A percentile compares a stretch with the other conserved stretches of the same genome.
Evolutionary conservation across 2,329 filamentous ascomycete genomes (phyloP).

Genomic region (Ophiostoma perfectum): DNA sequence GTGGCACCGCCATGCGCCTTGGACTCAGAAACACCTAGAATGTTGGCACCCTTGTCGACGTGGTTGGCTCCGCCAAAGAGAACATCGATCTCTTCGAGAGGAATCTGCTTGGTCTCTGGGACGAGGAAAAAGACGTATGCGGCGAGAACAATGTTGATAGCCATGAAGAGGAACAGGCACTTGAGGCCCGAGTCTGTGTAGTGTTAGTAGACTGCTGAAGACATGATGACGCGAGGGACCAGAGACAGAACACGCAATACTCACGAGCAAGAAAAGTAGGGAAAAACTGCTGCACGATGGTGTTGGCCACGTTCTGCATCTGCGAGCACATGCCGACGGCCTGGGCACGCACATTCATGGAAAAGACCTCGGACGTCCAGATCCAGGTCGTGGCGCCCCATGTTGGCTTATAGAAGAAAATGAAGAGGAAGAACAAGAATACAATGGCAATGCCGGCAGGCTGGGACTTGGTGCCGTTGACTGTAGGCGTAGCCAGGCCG

Average conservation of each 20-base stretch:
- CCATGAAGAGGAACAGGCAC: slow-evolving; percentile 40
- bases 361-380: slow-evolving; percentile 62
- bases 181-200: slow-evolving; percentile 33
- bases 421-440: slow-evolving; percentile 59
- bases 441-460: slow-evolving; percentile 59
- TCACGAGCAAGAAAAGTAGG: slow-evolving; percentile 49
- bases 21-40: slow-evolving; percentile 33
- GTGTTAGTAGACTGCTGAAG: neutral
- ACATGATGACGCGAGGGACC: neutral
- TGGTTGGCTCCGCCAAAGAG: slow-evolving; percentile 54
- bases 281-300: slow-evolving; percentile 63
- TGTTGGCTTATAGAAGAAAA: slow-evolving; percentile 59
- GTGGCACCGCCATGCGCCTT: slow-evolving; percentile 21
- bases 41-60: slow-evolving; percentile 48
- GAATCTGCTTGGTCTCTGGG: slow-evolving; percentile 44
- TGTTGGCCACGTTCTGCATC: slow-evolving; percentile 57
- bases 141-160: slow-evolving; percentile 41
- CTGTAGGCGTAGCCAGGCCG: slow-evolving; percentile 44
- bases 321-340: slow-evolving; percentile 60
- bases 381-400: slow-evolving; percentile 65
- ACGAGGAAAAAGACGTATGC: slow-evolving; percentile 44
- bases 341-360: slow-evolving; percentile 64
- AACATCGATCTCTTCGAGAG: slow-evolving; percentile 52
- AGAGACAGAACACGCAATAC: neutral
- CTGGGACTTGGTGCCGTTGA: slow-evolving; percentile 47